Percentiles rank a stretch among this genome's conserved stretches.
Conservation (phyloP, 306 rosid species). For the Casuarina cunninghamiana region DNA sequence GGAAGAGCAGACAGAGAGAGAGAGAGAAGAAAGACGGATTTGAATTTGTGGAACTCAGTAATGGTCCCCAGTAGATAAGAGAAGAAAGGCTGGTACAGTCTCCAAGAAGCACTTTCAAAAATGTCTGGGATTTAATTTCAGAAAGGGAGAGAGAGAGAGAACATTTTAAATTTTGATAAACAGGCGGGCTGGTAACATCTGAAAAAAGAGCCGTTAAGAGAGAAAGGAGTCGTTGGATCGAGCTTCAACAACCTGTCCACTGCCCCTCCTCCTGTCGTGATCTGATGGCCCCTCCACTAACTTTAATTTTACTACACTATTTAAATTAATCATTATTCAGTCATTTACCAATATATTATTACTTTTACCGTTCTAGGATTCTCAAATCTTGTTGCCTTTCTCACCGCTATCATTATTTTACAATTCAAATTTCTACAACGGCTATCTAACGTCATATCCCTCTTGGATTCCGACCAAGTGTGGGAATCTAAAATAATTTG, state of each 20-base stretch:
- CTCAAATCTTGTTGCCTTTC: background rate
- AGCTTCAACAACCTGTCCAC: background rate
- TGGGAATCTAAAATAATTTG: background rate
- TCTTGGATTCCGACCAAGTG: background rate
- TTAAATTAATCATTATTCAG: background rate
- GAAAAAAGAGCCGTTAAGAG: conserved; percentile 10
- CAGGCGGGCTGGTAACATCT: background rate
- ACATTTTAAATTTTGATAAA: background rate
- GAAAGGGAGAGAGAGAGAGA: background rate
- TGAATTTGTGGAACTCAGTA: background rate
- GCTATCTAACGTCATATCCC: background rate
- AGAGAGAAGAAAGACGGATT: background rate
- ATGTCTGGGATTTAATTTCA: background rate
- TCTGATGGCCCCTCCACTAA: background rate
- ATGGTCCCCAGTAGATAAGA: background rate
- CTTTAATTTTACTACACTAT: background rate
- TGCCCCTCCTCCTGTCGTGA: background rate
- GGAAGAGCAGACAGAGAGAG: background rate
- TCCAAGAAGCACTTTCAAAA: background rate
- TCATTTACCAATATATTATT: background rate
- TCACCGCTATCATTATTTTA: background rate
- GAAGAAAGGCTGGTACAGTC: background rate
- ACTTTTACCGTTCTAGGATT: background rate
- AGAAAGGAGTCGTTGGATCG: background rate
- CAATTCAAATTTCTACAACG: conserved; percentile 1